Evolutionary conservation across 2,329 filamentous ascomycete species (phyloP).

Genomic region (Ophiostoma piceae): DNA sequence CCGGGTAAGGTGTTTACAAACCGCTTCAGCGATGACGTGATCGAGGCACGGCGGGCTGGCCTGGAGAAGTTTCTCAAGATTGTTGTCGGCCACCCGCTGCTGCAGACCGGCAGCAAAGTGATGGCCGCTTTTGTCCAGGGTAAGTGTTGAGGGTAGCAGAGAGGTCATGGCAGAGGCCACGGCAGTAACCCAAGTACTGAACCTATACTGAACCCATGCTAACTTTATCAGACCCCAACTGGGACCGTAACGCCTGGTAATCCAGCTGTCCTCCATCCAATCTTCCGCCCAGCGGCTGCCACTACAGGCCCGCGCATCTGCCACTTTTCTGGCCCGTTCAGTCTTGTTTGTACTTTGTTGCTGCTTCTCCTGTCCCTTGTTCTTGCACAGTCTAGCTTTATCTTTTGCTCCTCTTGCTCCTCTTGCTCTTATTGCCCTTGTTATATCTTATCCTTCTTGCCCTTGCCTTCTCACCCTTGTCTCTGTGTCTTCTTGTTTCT

Average conservation of each 20-base stretch:
- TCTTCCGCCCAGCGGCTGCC: background rate
- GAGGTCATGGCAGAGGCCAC: background rate
- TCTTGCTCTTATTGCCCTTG: background rate
- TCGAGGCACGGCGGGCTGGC: slow-evolving; percentile 86
- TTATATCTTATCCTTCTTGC: background rate
- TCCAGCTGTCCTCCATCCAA: background rate
- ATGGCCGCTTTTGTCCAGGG: slow-evolving; percentile 95
- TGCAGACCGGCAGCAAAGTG: slow-evolving; percentile 97
- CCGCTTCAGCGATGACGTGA: slow-evolving; percentile 95
- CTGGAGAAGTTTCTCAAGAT: slow-evolving; percentile 96
- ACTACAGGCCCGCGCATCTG: background rate
- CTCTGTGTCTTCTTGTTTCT: background rate
- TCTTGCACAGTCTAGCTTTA: background rate
- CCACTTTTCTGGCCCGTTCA: background rate
- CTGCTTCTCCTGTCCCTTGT: background rate
- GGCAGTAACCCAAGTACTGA: background rate
- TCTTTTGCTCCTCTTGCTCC: background rate
- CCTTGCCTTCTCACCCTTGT: background rate
- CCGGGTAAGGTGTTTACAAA: slow-evolving; percentile 98
- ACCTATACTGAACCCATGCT: too few species aligned
- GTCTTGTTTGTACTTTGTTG: background rate
- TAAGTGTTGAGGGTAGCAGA: slow-evolving; percentile 34
- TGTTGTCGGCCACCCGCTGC: slow-evolving; percentile 88
- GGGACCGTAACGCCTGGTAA: slow-evolving; percentile 89
- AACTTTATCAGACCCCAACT: slow-evolving; percentile 63